phyloP scores from a whole-genome alignment of 495 filamentous ascomycete genomes.

The Saxophila tyrrhenica region DNA sequence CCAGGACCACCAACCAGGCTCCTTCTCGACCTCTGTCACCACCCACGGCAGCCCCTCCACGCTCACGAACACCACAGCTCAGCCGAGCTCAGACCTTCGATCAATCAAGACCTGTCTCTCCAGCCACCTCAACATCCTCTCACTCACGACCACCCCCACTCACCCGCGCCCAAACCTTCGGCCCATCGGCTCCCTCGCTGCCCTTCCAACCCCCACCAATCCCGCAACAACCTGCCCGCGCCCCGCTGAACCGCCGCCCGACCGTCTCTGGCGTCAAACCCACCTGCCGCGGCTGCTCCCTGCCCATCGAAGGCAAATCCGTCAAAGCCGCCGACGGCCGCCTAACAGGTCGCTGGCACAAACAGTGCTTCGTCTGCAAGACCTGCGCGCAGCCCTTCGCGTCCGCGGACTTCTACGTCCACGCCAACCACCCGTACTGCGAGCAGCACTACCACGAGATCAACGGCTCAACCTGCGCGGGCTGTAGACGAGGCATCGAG shows the following conservation, averaged over 20 bases:
- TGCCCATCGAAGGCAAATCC: constrained; percentile 77
- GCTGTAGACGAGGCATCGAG: constrained; percentile 78
- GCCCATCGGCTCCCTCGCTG: too few species aligned
- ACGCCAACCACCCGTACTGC: constrained; percentile 79
- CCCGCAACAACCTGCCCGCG: not conserved
- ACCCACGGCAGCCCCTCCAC: constrained; percentile 3
- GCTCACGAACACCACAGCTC: constrained; percentile 10
- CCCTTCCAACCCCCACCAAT: constrained; percentile 8
- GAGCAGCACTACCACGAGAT: constrained; percentile 85
- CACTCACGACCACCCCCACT: not conserved
- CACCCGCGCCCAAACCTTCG: too few species aligned
- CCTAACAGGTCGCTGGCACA: constrained; percentile 87
- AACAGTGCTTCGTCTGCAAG: constrained; percentile 82
- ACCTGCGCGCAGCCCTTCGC: constrained; percentile 73
- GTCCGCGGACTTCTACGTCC: constrained; percentile 86
- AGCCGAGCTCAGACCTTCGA: not conserved
- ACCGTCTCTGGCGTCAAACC: constrained; percentile 43
- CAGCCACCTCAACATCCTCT: not conserved
- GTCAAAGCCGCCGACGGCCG: constrained; percentile 89
- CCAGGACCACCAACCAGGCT: constrained; percentile 1
- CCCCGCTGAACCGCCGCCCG: constrained; percentile 5
- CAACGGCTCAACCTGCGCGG: constrained; percentile 72
- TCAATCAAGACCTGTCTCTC: not conserved
- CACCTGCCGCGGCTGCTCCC: constrained; percentile 70
- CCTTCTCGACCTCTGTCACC: not conserved